phyloP scores from a whole-genome alignment of 371 early-diverging fungal species.

The Dichotomocladium elegans region DNA sequence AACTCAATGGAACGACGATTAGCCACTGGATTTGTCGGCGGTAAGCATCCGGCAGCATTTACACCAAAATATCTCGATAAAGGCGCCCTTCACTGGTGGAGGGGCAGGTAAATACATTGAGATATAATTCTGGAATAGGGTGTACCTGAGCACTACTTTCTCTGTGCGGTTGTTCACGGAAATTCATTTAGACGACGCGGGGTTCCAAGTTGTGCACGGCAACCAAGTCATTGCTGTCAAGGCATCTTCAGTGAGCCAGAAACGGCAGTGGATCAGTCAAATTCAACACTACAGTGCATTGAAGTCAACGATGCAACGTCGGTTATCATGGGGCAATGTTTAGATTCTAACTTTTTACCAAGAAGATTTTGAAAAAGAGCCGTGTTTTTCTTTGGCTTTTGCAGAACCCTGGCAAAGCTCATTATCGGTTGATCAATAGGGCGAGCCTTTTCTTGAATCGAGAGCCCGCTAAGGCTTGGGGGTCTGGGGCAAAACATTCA shows the following conservation, averaged over 20 bases:
- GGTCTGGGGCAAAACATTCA: no score
- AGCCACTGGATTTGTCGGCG: constrained; percentile 30
- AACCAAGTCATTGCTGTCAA: constrained; percentile 57
- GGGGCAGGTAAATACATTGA: no score
- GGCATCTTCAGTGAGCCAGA: constrained; percentile 49
- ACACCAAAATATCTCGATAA: constrained; percentile 23
- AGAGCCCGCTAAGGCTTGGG: no score
- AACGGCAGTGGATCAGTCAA: constrained; percentile 62
- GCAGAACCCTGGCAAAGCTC: no score
- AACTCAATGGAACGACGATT: not conserved
- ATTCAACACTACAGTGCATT: constrained; percentile 45
- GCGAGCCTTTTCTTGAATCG: no score
- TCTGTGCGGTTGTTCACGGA: constrained; percentile 1
- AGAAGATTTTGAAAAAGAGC: no score
- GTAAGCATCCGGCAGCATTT: constrained; percentile 24
- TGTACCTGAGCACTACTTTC: not conserved
- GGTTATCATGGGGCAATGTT: not conserved
- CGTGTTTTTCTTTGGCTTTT: no score
- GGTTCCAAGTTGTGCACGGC: constrained; percentile 59
- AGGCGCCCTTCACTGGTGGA: constrained; percentile 22
- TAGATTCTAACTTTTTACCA: no score
- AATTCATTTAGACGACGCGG: constrained; percentile 39
- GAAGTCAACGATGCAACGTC: constrained; percentile 4
- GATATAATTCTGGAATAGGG: no score
- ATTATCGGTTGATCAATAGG: no score